Evolutionary conservation across 1,284 basidiomycete genomes (phyloP), one percentile per base, ranked within the genome.

Genomic region (Ustilago sp.): DNA sequence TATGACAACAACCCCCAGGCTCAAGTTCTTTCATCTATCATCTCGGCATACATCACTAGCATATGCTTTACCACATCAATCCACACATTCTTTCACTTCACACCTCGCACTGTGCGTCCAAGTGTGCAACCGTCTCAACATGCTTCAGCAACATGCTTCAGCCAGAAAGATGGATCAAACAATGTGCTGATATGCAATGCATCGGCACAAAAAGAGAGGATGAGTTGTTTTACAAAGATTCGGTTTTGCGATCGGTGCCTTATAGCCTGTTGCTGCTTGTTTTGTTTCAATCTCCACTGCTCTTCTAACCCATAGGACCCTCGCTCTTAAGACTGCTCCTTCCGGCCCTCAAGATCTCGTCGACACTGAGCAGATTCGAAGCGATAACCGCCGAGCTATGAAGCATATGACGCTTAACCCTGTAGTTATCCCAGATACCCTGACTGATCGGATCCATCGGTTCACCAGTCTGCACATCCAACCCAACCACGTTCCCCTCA

Each of bases 341-440:
- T 31, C 95, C 95, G 19, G 96, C 95, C 59, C 95, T 90, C 78
- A 98, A 87, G 73, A 98, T 97, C 88, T 98, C 95, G 86, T 98
- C 95, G 35, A 94, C 96, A 50, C 93, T 94, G 23, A 99, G 88
- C 67, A 99, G 89, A 87, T 99, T 99, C 79, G 97, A 91, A 23
- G 95, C 96, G 83, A 99, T 99, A 74, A 99, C 97, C 72, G 96
- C 95, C 87, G 94, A 96, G 67, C 69, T 95, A 86, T 99, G 96
- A 65, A 99, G 88, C 94, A 99, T 97, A 85, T 99, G 97, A 74
- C 96, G 89, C 89, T 99, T 99, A 72, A 99, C 97, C 69, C 97
- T 90, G 87, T 98, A 99, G 88, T 99, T 99, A 87, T 99, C 97
- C 95, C 96, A 99, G 19, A 99, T 92, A 45, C 97, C 97, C 84